Conservation (phyloP, 768 basidiomycete genomes). For the Tylopilus vinaceipallidus region DNA sequence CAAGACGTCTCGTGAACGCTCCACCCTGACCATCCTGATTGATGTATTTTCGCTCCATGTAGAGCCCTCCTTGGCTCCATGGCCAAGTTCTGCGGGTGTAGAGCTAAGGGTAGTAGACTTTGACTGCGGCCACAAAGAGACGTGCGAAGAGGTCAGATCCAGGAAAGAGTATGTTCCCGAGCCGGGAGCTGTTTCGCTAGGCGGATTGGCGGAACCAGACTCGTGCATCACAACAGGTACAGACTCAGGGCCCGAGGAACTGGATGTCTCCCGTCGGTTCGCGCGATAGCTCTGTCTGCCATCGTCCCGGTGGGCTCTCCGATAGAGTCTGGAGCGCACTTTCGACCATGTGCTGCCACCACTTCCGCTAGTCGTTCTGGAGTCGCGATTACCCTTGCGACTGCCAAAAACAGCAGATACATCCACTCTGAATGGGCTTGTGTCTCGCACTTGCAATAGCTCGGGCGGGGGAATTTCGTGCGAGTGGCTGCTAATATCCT, state of each 20-base stretch:
- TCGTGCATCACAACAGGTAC: slow-evolving; percentile 33
- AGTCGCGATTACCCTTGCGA: slow-evolving; percentile 17
- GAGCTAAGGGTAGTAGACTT: slow-evolving; percentile 29
- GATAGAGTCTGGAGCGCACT: slow-evolving; percentile 31
- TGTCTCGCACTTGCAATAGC: slow-evolving; percentile 37
- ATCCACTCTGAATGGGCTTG: slow-evolving; percentile 49
- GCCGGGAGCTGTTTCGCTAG: slow-evolving; percentile 22
- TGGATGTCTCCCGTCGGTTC: slow-evolving; percentile 21
- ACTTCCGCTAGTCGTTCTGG: slow-evolving; percentile 23
- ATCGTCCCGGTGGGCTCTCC: slow-evolving; percentile 30
- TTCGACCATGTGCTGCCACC: slow-evolving; percentile 31
- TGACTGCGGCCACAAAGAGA: slow-evolving; percentile 24
- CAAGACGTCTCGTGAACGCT: slow-evolving; percentile 16
- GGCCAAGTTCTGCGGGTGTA: slow-evolving; percentile 27
- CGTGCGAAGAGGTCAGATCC: slow-evolving; percentile 28
- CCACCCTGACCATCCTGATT: slow-evolving; percentile 13
- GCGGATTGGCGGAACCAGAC: slow-evolving; percentile 12
- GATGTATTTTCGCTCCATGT: slow-evolving; percentile 21
- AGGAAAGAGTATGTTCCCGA: slow-evolving; percentile 36
- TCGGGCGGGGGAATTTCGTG: slow-evolving; percentile 7
- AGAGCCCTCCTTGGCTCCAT: slow-evolving; percentile 9
- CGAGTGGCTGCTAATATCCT: slow-evolving; percentile 4
- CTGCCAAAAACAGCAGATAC: slow-evolving; percentile 31
- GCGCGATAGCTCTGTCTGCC: slow-evolving; percentile 18
- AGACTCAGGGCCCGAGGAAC: slow-evolving; percentile 28